Evolutionary conservation across 441 rosid species (phyloP).

Genomic region (Syzygium malaccense): DNA sequence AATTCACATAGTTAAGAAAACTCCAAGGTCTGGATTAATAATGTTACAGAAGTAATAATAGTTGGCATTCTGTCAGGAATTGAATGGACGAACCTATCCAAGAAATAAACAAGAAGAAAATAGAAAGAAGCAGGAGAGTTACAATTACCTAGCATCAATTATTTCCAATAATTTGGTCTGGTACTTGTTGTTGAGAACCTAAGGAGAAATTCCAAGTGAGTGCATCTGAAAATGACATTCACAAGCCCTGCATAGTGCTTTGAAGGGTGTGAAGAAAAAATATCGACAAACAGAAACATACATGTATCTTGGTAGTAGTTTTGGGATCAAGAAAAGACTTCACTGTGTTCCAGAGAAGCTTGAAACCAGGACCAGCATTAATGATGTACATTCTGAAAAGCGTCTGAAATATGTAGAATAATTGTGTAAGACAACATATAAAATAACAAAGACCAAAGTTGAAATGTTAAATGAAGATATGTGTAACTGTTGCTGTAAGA

Average conservation of each 20-base stretch:
- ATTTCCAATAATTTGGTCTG: constrained; percentile 10
- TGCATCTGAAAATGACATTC: not conserved
- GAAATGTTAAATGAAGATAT: not conserved
- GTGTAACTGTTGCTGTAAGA: not conserved
- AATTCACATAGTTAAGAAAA: not conserved
- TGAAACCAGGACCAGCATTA: constrained; percentile 16
- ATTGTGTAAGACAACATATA: not conserved
- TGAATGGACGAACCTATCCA: not conserved
- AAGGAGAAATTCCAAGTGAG: not conserved
- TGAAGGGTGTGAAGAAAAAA: not conserved
- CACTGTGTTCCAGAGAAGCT: constrained; percentile 11
- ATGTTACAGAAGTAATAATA: not conserved
- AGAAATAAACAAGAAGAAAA: not conserved
- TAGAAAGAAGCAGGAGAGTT: not conserved
- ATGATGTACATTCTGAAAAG: constrained; percentile 16
- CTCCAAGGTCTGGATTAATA: not conserved
- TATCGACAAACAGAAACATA: not conserved
- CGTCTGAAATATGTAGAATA: not conserved
- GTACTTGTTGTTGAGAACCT: constrained; percentile 15
- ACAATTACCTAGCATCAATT: constrained; percentile 7
- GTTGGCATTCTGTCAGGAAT: not conserved
- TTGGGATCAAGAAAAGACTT: constrained; percentile 11
- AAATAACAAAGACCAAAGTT: not conserved
- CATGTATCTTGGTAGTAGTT: constrained; percentile 13
- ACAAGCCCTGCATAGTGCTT: not conserved